Conservation (phyloP, 768 basidiomycete genomes). For the Baorangia bicolor region DNA sequence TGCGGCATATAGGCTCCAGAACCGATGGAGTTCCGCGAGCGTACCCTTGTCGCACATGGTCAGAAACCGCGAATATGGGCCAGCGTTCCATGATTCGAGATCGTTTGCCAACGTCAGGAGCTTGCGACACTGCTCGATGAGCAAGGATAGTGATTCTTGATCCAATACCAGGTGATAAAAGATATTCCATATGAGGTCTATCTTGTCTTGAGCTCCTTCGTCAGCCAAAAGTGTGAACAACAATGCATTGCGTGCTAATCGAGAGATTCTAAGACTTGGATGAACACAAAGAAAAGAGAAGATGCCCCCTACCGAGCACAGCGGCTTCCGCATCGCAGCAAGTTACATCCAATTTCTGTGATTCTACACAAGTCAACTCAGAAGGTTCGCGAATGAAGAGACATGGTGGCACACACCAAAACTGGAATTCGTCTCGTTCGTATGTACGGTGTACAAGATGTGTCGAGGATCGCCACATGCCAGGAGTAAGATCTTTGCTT, state of each 20-base stretch:
- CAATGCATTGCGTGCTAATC: slow-evolving; percentile 30
- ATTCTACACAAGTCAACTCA: slow-evolving; percentile 11
- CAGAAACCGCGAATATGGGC: slow-evolving; percentile 29
- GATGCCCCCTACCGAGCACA: slow-evolving; percentile 25
- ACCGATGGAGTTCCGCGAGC: slow-evolving; percentile 20
- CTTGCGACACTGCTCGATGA: slow-evolving; percentile 29
- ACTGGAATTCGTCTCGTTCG: slow-evolving; percentile 8
- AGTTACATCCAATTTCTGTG: slow-evolving; percentile 28
- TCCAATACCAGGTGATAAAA: slow-evolving; percentile 32
- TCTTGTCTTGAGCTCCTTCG: slow-evolving; percentile 11
- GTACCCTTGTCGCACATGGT: slow-evolving; percentile 24
- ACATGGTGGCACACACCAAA: slow-evolving; percentile 6
- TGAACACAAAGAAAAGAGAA: not conserved
- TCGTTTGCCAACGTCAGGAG: slow-evolving; percentile 16
- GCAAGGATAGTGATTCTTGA: slow-evolving; percentile 21
- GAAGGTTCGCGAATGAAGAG: not conserved
- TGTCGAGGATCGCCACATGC: slow-evolving; percentile 59
- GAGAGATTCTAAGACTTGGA: not conserved
- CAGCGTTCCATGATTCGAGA: slow-evolving; percentile 23
- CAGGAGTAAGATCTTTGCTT: slow-evolving; percentile 50
- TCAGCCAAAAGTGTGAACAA: slow-evolving; percentile 31
- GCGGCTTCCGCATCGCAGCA: slow-evolving; percentile 32
- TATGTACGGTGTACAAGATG: slow-evolving; percentile 48
- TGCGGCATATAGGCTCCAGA: slow-evolving; percentile 21
- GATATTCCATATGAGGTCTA: slow-evolving; percentile 30